phyloP scores from a whole-genome alignment of 768 basidiomycete genomes.

The Termitomyces sp. region DNA sequence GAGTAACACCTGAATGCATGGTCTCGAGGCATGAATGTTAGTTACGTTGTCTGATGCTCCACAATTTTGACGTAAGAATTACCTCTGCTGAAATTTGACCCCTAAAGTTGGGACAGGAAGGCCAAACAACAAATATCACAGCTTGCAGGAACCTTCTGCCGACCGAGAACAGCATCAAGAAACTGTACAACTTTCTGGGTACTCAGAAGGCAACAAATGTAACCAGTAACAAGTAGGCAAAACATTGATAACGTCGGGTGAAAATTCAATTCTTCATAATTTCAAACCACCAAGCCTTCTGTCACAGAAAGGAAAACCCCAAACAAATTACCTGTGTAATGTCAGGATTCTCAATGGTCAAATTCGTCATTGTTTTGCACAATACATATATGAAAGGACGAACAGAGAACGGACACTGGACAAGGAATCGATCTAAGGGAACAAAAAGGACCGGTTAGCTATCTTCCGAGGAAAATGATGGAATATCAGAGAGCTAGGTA shows the following conservation, averaged over 20 bases:
- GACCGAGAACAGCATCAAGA: not conserved
- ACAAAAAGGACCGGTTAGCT: not conserved
- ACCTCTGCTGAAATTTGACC: no score
- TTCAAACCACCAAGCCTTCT: not conserved
- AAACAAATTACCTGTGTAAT: not conserved
- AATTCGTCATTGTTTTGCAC: no score
- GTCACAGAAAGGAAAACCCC: not conserved
- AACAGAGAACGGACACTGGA: not conserved
- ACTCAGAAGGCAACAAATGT: not conserved
- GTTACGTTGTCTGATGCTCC: no score
- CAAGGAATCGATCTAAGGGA: not conserved
- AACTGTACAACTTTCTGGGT: not conserved
- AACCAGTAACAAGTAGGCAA: not conserved
- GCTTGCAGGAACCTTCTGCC: not conserved
- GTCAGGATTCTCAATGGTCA: no score
- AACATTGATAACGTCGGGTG: not conserved
- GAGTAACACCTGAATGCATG: no score
- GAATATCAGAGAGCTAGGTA: conserved; percentile 64
- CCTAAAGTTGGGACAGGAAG: no score
- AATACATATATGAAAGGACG: not conserved
- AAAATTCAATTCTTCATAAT: not conserved
- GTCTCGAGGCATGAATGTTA: no score
- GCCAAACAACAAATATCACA: not conserved
- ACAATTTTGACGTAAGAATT: no score
- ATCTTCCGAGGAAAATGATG: not conserved